These are phyloP conservation scores for Paramecium sonneborni DNA, from an alignment of 73 alveolate genomes.

Conservation along the genomic window DNA sequence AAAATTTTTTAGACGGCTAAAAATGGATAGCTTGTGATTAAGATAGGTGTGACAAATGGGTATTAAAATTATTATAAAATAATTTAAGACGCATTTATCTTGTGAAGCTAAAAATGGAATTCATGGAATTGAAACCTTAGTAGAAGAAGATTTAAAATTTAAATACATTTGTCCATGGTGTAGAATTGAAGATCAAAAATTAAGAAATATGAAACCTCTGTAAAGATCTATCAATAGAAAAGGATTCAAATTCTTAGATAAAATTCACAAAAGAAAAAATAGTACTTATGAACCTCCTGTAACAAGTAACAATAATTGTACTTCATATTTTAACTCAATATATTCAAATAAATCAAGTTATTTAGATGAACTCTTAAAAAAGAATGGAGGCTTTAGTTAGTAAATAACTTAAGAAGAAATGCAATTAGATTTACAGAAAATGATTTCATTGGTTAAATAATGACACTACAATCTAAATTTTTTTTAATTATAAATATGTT, in stretches of 20 bases:
- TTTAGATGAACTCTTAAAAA: conserved; percentile 37
- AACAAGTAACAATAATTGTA: not conserved
- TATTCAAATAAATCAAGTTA: not conserved
- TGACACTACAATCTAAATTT: not conserved
- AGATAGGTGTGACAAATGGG: conserved; percentile 26
- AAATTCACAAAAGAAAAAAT: not conserved
- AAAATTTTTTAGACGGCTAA: conserved; percentile 21
- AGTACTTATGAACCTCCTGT: not conserved
- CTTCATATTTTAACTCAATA: not conserved
- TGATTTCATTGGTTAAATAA: conserved; percentile 21
- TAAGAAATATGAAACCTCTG: not conserved
- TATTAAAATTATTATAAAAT: conserved; percentile 21
- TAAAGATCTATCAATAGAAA: not conserved
- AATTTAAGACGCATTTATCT: conserved; percentile 21
- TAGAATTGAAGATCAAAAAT: conserved; percentile 11
- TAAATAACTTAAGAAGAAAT: conserved; percentile 46
- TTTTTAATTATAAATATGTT: not conserved
- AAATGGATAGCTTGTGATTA: conserved; percentile 41
- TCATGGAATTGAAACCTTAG: not conserved
- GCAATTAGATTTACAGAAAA: conserved; percentile 1
- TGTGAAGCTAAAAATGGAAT: conserved; percentile 36
- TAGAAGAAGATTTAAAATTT: not conserved
- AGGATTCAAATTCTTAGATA: not conserved
- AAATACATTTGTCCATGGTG: conserved; percentile 51
- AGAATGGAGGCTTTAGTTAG: conserved; percentile 34